These are phyloP conservation scores for Debaryomycetaceae sp. DNA, from an alignment of 1,139 yeast genomes.

Conservation along the genomic window DNA sequence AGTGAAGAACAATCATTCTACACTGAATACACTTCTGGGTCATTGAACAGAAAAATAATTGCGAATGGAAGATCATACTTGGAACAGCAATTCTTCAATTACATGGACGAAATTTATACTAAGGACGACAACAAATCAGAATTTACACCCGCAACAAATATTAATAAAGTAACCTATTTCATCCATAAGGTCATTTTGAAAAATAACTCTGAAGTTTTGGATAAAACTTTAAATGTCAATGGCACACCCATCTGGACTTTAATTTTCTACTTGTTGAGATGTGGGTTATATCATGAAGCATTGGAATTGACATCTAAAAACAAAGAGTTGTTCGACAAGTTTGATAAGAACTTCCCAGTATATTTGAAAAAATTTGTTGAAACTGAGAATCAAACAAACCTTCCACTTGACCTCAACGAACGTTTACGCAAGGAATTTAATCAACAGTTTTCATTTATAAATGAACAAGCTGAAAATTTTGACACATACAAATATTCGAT, in stretches of 20 bases:
- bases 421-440: conserved; percentile 78
- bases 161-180: conserved; percentile 69
- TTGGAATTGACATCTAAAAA: conserved; percentile 37
- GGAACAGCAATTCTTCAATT: conserved; percentile 73
- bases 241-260: conserved; percentile 92
- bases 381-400: conserved; percentile 39
- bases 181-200: conserved; percentile 50
- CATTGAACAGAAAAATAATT: conserved; percentile 49
- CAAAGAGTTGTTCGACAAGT: conserved; percentile 63
- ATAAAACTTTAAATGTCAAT: conserved; percentile 52
- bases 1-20: conserved; percentile 48
- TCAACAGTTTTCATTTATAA: conserved; percentile 73
- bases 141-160: conserved; percentile 56
- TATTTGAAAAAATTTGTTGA: conserved; percentile 73
- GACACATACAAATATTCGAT: conserved; percentile 92
- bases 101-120: conserved; percentile 69
- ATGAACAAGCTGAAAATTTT: conserved; percentile 49
- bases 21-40: conserved; percentile 22
- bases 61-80: conserved; percentile 58
- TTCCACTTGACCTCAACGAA: conserved; percentile 68
- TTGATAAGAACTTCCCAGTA: conserved; percentile 80
- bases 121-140: conserved; percentile 54
- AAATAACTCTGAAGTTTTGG: conserved; percentile 30
- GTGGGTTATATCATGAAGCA: conserved; percentile 81
- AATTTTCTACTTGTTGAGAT: conserved; percentile 76